Percentiles rank a stretch among this genome's conserved stretches.
Conservation (phyloP, 2,329 filamentous ascomycete species). For the Neofusicoccum umdonicola region DNA sequence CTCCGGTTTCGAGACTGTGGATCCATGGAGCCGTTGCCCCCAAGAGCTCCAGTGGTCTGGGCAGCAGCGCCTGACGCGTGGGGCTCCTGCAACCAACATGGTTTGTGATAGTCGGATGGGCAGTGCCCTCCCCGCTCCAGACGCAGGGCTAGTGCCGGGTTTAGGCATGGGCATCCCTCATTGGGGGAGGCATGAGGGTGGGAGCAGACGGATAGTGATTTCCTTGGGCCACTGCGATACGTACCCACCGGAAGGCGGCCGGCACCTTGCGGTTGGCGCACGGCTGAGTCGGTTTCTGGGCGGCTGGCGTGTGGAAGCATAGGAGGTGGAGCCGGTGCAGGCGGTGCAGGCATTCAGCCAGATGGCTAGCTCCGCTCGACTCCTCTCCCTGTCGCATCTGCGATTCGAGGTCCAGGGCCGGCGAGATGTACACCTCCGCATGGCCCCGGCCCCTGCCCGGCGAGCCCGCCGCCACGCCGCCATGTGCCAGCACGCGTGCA, state of each 20-base stretch:
- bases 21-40: conserved; percentile 1
- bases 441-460: not conserved
- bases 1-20: conserved; percentile 12
- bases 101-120: conserved; percentile 5
- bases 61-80: conserved; percentile 12
- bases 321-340: not conserved
- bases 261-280: not conserved
- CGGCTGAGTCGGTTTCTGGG: conserved; percentile 6
- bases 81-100: conserved; percentile 12
- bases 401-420: not conserved
- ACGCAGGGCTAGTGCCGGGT: conserved; percentile 6
- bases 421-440: not conserved
- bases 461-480: not conserved
- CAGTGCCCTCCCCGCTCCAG: conserved; percentile 5
- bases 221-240: not conserved
- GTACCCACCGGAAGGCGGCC: conserved; percentile 1
- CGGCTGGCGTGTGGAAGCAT: not conserved
- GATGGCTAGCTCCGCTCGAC: not conserved
- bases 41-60: conserved; percentile 11
- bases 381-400: not conserved
- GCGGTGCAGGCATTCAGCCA: not conserved
- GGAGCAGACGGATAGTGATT: not conserved
- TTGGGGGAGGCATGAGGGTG: not conserved
- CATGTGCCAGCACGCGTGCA: not conserved
- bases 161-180: not conserved